phyloP scores from a whole-genome alignment of 2,329 filamentous ascomycete species.

The Aphanoascus verrucosus region DNA sequence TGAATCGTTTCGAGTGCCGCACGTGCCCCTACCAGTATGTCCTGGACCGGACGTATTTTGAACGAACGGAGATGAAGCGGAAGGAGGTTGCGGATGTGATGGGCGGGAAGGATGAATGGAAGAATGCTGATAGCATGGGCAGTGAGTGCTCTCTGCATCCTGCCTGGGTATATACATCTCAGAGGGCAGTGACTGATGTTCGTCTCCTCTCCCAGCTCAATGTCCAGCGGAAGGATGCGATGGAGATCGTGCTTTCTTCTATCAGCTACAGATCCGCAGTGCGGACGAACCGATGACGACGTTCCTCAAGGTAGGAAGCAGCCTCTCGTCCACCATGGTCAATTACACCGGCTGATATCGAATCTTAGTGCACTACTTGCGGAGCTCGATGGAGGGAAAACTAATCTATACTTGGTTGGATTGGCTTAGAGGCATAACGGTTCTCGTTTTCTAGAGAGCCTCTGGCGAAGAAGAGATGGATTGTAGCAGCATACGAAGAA shows the following conservation, averaged over 20 bases:
- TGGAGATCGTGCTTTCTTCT: constrained; percentile 79
- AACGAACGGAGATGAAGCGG: constrained; percentile 66
- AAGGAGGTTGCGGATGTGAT: constrained; percentile 86
- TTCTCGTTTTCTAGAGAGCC: too few relatives aligned
- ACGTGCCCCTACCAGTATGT: constrained; percentile 89
- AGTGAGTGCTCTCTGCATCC: constrained; percentile 33
- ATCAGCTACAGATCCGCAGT: constrained; percentile 93
- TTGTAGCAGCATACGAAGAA: not conserved
- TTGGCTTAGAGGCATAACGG: too few relatives aligned
- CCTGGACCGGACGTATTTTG: constrained; percentile 68
- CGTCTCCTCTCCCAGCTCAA: constrained; percentile 47
- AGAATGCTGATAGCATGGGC: constrained; percentile 74
- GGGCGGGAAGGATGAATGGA: constrained; percentile 78
- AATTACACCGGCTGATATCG: not conserved
- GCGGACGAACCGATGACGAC: constrained; percentile 98
- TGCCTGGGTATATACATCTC: not conserved
- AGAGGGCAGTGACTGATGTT: not conserved
- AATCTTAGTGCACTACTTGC: constrained; percentile 36
- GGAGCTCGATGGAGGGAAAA: constrained; percentile 41
- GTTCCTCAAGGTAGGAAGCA: constrained; percentile 75
- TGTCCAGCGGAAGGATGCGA: constrained; percentile 73
- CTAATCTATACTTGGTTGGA: constrained; percentile 20
- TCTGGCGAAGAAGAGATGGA: not conserved
- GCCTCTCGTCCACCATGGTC: not conserved
- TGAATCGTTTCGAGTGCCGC: constrained; percentile 85